A percentile compares a stretch with the other conserved stretches of the same genome.
These are phyloP conservation scores for Zygotorulaspora sp. DNA, from an alignment of 805 yeast species.

Conservation along the genomic window DNA sequence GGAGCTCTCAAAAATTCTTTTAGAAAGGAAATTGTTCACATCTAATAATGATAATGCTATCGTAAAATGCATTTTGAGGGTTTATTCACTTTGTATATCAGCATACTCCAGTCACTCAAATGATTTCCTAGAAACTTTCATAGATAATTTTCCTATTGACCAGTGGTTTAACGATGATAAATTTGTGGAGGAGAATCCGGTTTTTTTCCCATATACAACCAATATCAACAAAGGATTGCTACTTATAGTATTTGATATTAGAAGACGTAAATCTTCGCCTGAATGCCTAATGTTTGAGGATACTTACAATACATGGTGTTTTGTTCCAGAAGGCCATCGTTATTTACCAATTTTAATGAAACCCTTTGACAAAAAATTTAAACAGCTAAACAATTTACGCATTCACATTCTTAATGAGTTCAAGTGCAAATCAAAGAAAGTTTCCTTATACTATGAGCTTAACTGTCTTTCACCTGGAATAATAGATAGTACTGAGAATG, in stretches of 20 bases:
- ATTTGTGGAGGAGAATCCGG: conserved; percentile 1
- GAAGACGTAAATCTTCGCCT: conserved; percentile 14
- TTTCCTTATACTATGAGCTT: conserved; percentile 10
- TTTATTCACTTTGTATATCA: conserved; percentile 19
- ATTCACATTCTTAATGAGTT: conserved; percentile 12
- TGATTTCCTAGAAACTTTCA: conserved; percentile 14
- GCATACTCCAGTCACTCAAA: neutral
- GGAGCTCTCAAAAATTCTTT: conserved; percentile 13
- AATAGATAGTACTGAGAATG: conserved; percentile 3
- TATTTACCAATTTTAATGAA: conserved; percentile 1
- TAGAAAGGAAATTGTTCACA: conserved; percentile 10
- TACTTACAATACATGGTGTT: conserved; percentile 12
- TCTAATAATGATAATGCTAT: conserved; percentile 8
- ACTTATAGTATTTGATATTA: conserved; percentile 22
- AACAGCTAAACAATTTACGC: conserved; percentile 23
- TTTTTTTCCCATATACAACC: conserved; percentile 6
- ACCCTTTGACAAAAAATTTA: conserved; percentile 16
- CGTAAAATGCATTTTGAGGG: conserved; percentile 23
- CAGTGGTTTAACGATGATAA: conserved; percentile 16
- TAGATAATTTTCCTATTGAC: conserved; percentile 18
- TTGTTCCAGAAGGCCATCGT: conserved; percentile 4
- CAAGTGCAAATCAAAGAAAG: neutral
- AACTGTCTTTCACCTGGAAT: conserved; percentile 15
- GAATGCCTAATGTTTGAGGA: conserved; percentile 9
- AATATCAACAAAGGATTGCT: conserved; percentile 19